These are phyloP conservation scores for Vitis hybrid DNA, from an alignment of 177 flowering plant genomes.

Conservation along the genomic window DNA sequence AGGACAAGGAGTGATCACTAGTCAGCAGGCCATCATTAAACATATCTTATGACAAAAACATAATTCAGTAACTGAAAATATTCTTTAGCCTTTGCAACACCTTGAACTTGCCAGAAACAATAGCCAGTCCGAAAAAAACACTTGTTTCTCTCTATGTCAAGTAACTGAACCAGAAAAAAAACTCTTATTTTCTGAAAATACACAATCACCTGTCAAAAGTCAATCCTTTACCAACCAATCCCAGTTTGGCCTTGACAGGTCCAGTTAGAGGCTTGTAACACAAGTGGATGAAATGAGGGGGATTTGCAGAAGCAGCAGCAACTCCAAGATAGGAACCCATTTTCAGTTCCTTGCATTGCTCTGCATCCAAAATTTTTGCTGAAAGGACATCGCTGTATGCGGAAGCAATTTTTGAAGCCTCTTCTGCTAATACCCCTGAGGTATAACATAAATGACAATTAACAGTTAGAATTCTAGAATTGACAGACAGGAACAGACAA, in stretches of 20 bases:
- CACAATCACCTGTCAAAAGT: conserved; percentile 87
- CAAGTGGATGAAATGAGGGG: conserved; percentile 89
- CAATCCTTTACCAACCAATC: conserved; percentile 88
- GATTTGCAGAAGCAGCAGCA: conserved; percentile 94
- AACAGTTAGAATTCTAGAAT: no score
- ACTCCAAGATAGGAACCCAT: conserved; percentile 98
- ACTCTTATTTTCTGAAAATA: neutral
- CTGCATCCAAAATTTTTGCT: conserved; percentile 72
- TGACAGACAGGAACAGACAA: no score
- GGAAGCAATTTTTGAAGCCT: conserved; percentile 83
- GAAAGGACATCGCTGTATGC: conserved; percentile 72
- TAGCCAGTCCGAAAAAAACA: no score
- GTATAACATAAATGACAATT: neutral
- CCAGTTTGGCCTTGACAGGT: conserved; percentile 69
- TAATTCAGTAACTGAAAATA: no score
- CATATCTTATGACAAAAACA: no score
- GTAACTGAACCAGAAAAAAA: neutral
- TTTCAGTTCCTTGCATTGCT: conserved; percentile 88
- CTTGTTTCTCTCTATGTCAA: neutral
- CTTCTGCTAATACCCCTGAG: conserved; percentile 81
- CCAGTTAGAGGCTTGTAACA: conserved; percentile 81
- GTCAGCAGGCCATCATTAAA: no score
- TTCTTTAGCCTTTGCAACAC: no score
- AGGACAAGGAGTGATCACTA: no score
- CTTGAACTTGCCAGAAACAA: no score